Evolutionary conservation across 768 basidiomycete species (phyloP), one percentile per base, ranked within the genome.

Genomic region (Kwoniella dejecticola): DNA sequence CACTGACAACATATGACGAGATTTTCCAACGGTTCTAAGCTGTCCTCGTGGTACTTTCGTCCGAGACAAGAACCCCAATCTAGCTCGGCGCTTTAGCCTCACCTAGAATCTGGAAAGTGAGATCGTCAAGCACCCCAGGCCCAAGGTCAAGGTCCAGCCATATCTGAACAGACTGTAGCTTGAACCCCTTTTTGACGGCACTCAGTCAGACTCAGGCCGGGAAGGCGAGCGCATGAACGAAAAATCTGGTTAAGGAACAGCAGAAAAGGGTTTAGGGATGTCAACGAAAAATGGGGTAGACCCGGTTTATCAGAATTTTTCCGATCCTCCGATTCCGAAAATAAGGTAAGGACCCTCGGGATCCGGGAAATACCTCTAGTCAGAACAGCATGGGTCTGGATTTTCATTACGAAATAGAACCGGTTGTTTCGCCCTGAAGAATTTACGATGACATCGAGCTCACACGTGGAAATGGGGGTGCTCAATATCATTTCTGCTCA

Each of bases 121-220:
- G 48, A 50, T 50, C 48, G 48, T 31, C 48, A 50, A 50, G 48
- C 48, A 50, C 48, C 48, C 48, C 21, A 48, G 46, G 46, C 29
- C 21, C 48, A 11, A 31, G n/a, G 27, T 31, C 27, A n/a, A 19
- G 10, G 17, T n/a, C n/a, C 27, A 26, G 12, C n/a, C 23, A 4
- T 7, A 21, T 48, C 6, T 23, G 13, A 21, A 12, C 17, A 19
- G 10, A 42, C 19, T 11, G 17, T n/a, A 42, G 6, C 41, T 42
- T 42, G 19, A 12, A 8, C 11, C 41, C 41, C 41, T 42, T 5
- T 42, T 42, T 42, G 11, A 5, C n/a, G n/a, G n/a, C n/a, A n/a
- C n/a, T n/a, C n/a, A n/a, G n/a, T n/a, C n/a, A n/a, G n/a, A n/a
- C n/a, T n/a, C n/a, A n/a, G n/a, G n/a, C n/a, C n/a, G n/a, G n/a